phyloP scores from a whole-genome alignment of 2,329 filamentous ascomycete genomes.

The Diaporthe aspalathi region DNA sequence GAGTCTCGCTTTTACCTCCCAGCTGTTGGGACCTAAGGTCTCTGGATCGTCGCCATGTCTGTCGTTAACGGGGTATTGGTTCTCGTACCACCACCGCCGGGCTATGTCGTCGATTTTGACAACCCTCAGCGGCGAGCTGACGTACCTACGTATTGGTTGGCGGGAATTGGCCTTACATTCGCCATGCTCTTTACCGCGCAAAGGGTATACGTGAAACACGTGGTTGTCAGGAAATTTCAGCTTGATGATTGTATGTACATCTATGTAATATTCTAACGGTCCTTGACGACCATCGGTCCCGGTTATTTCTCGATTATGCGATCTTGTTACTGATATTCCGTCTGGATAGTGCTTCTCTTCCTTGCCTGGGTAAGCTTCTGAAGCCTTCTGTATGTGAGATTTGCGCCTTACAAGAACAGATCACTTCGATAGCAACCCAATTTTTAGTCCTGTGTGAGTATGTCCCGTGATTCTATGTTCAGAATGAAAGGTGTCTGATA shows the following conservation, averaged over 20 bases:
- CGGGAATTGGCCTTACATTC: constrained; percentile 22
- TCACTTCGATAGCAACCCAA: constrained; percentile 24
- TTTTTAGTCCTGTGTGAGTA: constrained; percentile 19
- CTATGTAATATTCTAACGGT: not conserved
- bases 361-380: constrained; percentile 40
- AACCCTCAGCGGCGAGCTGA: constrained; percentile 42
- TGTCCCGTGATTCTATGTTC: not conserved
- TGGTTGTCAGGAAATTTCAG: not conserved
- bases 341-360: constrained; percentile 20
- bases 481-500: not conserved
- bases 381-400: constrained; percentile 38
- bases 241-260: constrained; percentile 33
- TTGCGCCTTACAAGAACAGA: constrained; percentile 26
- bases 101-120: constrained; percentile 50
- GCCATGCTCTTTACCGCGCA: constrained; percentile 33
- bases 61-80: constrained; percentile 22
- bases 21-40: too few relatives aligned
- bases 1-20: not conserved
- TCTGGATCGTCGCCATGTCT: constrained; percentile 5
- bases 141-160: constrained; percentile 26
- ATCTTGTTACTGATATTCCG: not conserved
- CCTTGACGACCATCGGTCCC: too few relatives aligned
- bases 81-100: constrained; percentile 44
- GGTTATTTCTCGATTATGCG: accelerated
- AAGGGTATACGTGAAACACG: constrained; percentile 29